Evolutionary conservation across 1,284 basidiomycete species (phyloP).

Genomic region (Pyrrhoderma noxium): DNA sequence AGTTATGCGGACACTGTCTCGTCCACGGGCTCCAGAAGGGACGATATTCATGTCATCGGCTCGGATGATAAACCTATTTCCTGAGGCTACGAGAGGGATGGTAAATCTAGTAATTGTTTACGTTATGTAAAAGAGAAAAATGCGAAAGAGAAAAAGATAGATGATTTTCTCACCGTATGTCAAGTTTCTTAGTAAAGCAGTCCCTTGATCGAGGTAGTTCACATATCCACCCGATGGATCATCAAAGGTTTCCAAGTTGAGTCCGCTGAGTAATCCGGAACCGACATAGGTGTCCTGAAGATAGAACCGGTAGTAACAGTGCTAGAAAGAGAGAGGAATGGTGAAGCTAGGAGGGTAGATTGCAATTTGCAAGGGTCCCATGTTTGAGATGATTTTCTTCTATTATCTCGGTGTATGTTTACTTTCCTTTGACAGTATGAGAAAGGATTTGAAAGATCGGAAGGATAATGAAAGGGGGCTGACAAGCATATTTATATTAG

Average conservation of each 20-base stretch:
- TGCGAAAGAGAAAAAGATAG: too few relatives aligned
- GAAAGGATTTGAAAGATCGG: too few relatives aligned
- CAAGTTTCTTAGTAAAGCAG: slow-evolving; percentile 34
- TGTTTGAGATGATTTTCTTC: too few relatives aligned
- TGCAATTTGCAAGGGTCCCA: too few relatives aligned
- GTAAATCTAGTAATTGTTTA: too few relatives aligned
- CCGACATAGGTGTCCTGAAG: slow-evolving; percentile 32
- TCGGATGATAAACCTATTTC: slow-evolving; percentile 41
- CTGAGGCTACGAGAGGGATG: slow-evolving; percentile 30
- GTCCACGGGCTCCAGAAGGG: slow-evolving; percentile 31
- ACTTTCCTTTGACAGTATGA: too few relatives aligned
- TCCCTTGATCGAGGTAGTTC: slow-evolving; percentile 40
- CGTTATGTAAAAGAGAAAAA: too few relatives aligned
- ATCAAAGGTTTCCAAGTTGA: slow-evolving; percentile 38
- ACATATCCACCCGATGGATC: slow-evolving; percentile 53
- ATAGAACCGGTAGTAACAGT: background rate
- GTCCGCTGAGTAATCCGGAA: slow-evolving; percentile 36
- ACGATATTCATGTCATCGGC: slow-evolving; percentile 37
- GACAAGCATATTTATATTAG: background rate
- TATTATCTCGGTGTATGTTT: too few relatives aligned
- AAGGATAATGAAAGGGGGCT: background rate
- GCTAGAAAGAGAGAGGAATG: background rate
- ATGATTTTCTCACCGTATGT: slow-evolving; percentile 36
- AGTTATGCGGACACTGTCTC: slow-evolving; percentile 43
- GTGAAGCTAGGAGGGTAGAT: too few relatives aligned